Conservation (phyloP, 169 alveolate species). For the Eimeria mitis region DNA sequence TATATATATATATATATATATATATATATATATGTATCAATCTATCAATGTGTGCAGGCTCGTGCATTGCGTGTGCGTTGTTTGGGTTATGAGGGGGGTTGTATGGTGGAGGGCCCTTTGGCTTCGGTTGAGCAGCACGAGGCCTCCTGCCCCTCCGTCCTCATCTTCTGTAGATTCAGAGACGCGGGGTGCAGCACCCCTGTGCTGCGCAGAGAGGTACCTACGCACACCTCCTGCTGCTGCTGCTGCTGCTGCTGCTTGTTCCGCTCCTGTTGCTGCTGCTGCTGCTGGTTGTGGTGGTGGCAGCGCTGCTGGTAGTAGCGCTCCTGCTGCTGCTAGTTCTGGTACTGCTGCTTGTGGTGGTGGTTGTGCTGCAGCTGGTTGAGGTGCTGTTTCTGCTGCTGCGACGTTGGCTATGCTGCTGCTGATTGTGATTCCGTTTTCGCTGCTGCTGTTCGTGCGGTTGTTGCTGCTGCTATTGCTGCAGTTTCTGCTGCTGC, state of each 20-base stretch:
- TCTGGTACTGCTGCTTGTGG: neutral
- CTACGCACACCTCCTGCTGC: neutral
- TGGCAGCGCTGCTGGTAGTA: too few relatives aligned
- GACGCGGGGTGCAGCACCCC: slow-evolving; percentile 79
- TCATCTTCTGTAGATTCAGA: slow-evolving; percentile 69
- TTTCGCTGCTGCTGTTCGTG: too few relatives aligned
- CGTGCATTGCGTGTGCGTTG: slow-evolving; percentile 77
- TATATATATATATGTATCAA: too few relatives aligned
- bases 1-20: too few relatives aligned
- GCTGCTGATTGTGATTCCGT: neutral
- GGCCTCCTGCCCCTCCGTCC: slow-evolving; percentile 56
- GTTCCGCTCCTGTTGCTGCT: neutral
- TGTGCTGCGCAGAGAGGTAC: slow-evolving; percentile 67
- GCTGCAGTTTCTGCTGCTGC: neutral
- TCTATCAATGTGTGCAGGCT: slow-evolving; percentile 30
- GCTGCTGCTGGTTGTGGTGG: too few relatives aligned
- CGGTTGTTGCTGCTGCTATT: neutral
- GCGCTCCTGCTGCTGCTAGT: slow-evolving; percentile 1
- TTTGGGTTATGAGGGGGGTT: slow-evolving; percentile 74
- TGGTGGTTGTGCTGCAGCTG: neutral
- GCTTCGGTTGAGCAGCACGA: slow-evolving; percentile 67
- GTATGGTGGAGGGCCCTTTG: slow-evolving; percentile 64
- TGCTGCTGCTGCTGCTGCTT: neutral
- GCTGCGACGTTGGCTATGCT: neutral
- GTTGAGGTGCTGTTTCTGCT: neutral